Evolutionary conservation across 2,329 filamentous ascomycete species (phyloP), one percentile per base, ranked within the genome.

Genomic region (Pseudovirgaria hyperparasitica): DNA sequence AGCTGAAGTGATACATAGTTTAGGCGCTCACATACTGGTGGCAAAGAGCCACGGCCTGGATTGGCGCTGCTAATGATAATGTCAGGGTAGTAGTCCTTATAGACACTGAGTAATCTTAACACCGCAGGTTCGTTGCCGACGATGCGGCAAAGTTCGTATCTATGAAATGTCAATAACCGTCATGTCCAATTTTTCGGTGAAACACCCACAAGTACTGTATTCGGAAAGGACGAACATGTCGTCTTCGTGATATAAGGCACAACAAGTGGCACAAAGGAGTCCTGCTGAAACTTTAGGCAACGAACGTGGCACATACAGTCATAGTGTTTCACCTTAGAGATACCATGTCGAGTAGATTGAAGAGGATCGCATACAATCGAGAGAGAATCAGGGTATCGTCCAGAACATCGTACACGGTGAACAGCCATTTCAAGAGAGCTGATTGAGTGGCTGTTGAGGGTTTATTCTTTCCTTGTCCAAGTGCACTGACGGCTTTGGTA

Each of bases 31-130:
- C 52, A 41, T 28, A 57, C 52, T 20, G 47, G 48, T 36, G 52
- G 45, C 29, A 54, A 50, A 12, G 53, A 54, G 18, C 48, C 46
- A 23, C 49, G 45, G 40, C 39, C 53, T 20, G 42, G 47, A 16
- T 72, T 67, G 4, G 70, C 62, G 36, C 78, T 76, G 13, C 77
- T 80, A 9, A 87, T 68, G 32, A 92, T 82, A 29, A 92, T 82
- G 48, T 92, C 82, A 0, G 84, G 82, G 43, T 87, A 92, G 52
- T 87, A 92, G 48, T 87, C 82, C 47, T 90, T 90, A 58, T 77
- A 92, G n/a, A 87, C 72, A 29, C 78, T 70, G 26, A 92, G 59
- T 11, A 92, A 61, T 3, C 80, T 80, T 19, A 79, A 65, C 19
- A 92, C 58, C 27, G 74, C 68, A 25, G 76, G 77, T 30, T 92